Conservation (phyloP, 2,329 filamentous ascomycete species). For the Fusarium graminum region DNA sequence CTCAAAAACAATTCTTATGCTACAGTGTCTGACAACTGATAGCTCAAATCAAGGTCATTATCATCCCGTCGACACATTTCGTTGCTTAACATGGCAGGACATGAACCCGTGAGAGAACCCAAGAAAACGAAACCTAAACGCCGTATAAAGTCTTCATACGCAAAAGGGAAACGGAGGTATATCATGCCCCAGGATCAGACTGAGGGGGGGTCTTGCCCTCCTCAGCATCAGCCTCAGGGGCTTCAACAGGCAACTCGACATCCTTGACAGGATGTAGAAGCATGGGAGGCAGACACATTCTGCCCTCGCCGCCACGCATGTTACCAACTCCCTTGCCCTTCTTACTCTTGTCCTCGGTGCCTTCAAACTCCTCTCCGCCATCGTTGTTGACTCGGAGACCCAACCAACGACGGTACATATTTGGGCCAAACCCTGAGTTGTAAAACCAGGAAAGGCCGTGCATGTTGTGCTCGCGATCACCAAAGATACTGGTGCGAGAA, state of each 20-base stretch:
- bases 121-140: constrained; percentile 23
- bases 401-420: constrained; percentile 87
- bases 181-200: constrained; percentile 62
- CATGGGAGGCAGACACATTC: constrained; percentile 94
- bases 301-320: constrained; percentile 78
- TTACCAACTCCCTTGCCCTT: constrained; percentile 62
- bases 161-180: constrained; percentile 1
- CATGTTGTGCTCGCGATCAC: constrained; percentile 90
- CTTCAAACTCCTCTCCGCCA: constrained; percentile 81
- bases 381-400: constrained; percentile 84
- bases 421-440: constrained; percentile 83
- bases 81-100: constrained; percentile 34
- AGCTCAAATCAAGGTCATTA: constrained; percentile 37
- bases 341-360: constrained; percentile 66
- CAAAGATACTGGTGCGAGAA: constrained; percentile 78
- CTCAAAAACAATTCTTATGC: constrained; percentile 19
- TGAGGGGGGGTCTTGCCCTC: constrained; percentile 51
- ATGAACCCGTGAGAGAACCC: constrained; percentile 34
- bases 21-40: constrained; percentile 29
- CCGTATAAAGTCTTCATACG: constrained; percentile 24
- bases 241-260: constrained; percentile 74
- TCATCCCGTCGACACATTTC: constrained; percentile 42
- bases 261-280: constrained; percentile 89
- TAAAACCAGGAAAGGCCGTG: constrained; percentile 92
- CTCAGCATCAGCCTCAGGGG: constrained; percentile 61